phyloP scores from a whole-genome alignment of 768 basidiomycete species.

The Rhizopogon sp. region DNA sequence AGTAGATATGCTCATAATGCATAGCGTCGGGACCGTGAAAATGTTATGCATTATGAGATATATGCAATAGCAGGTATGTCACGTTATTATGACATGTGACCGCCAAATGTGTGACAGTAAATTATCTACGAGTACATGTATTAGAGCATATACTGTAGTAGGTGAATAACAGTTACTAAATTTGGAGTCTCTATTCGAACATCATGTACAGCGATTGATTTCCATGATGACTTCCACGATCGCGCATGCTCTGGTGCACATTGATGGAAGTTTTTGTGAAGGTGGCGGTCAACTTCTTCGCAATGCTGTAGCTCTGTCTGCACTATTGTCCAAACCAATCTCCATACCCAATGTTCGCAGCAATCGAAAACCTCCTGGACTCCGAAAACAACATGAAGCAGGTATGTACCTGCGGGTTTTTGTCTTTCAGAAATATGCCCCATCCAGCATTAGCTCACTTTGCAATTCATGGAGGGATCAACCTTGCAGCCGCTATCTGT shows the following conservation, averaged over 20 bases:
- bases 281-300: constrained; percentile 73
- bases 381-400: constrained; percentile 70
- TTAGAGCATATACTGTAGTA: no score
- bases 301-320: constrained; percentile 63
- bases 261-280: constrained; percentile 43
- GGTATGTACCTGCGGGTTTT: constrained; percentile 31
- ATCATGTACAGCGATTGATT: constrained; percentile 11
- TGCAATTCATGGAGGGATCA: constrained; percentile 41
- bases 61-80: no score
- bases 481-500: constrained; percentile 59
- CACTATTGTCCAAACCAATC: constrained; percentile 56
- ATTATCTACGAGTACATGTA: no score
- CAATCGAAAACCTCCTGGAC: constrained; percentile 54
- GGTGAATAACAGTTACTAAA: no score
- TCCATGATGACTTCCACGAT: constrained; percentile 7
- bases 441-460: neutral
- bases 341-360: constrained; percentile 56
- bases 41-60: no score
- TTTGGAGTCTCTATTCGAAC: no score
- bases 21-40: no score
- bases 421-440: neutral
- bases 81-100: no score
- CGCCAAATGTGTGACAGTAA: no score
- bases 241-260: constrained; percentile 13
- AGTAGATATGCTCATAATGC: no score